A percentile compares a stretch with the other conserved stretches of the same genome.
These are phyloP conservation scores for Brettanomyces nanus DNA, from an alignment of 805 yeast genomes.

Conservation along the genomic window DNA sequence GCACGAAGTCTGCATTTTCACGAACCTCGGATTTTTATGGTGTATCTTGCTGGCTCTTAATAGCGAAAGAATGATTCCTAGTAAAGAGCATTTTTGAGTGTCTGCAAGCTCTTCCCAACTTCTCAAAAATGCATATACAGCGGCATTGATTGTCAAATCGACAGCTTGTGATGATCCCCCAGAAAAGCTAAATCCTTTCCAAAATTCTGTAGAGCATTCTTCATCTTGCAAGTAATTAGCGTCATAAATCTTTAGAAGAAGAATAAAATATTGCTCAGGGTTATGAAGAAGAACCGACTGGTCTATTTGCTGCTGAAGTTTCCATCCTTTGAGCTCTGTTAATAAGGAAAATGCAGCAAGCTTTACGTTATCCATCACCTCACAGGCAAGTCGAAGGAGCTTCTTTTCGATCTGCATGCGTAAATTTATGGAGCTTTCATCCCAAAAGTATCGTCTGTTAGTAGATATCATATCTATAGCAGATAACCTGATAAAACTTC, in stretches of 20 bases:
- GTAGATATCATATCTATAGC: slow-evolving; percentile 33
- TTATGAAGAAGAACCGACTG: slow-evolving; percentile 3
- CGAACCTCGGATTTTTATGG: slow-evolving; percentile 3
- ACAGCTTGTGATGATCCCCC: slow-evolving; percentile 50
- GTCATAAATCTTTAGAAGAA: slow-evolving; percentile 18
- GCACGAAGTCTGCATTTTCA: slow-evolving; percentile 18
- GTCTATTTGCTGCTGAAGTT: background rate
- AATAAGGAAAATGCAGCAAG: slow-evolving; percentile 33
- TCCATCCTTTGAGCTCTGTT: slow-evolving; percentile 16
- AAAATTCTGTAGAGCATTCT: slow-evolving; percentile 29
- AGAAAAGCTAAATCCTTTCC: slow-evolving; percentile 47
- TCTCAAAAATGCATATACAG: slow-evolving; percentile 30
- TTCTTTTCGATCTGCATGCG: slow-evolving; percentile 21
- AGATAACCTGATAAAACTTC: slow-evolving; percentile 57
- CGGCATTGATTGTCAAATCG: slow-evolving; percentile 33
- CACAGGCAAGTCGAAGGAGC: slow-evolving; percentile 52
- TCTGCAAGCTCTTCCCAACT: slow-evolving; percentile 15
- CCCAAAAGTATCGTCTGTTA: slow-evolving; percentile 17
- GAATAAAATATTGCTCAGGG: slow-evolving; percentile 22
- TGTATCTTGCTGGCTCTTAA: slow-evolving; percentile 11
- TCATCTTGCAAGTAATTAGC: slow-evolving; percentile 6
- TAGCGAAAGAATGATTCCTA: slow-evolving; percentile 21
- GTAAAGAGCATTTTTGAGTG: slow-evolving; percentile 8
- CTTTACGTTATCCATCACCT: slow-evolving; percentile 51
- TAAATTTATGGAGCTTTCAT: slow-evolving; percentile 5